These are phyloP conservation scores for Allantophomopsis cytisporea DNA, from an alignment of 2,329 filamentous ascomycete genomes.

Conservation along the genomic window DNA sequence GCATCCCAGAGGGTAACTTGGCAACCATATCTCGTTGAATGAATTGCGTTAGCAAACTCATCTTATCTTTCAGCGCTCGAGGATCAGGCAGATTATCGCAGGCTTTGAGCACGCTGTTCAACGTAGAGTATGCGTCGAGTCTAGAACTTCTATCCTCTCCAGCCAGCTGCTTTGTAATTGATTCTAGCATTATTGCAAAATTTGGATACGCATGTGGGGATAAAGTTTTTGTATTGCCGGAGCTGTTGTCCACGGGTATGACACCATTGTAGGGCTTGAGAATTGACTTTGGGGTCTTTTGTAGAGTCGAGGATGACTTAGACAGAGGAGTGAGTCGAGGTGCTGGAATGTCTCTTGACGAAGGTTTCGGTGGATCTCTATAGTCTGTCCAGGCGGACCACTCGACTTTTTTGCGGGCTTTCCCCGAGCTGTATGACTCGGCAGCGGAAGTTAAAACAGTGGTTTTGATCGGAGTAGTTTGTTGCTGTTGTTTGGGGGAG, in stretches of 20 bases:
- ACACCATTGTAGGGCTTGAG: conserved; percentile 51
- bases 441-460: conserved; percentile 21
- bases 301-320: conserved; percentile 24
- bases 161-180: conserved; percentile 68
- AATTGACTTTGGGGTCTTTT: conserved; percentile 54
- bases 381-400: conserved; percentile 45
- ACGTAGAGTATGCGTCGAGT: conserved; percentile 74
- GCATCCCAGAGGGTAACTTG: conserved; percentile 36
- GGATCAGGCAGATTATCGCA: conserved; percentile 73
- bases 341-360: conserved; percentile 1
- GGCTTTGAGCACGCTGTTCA: conserved; percentile 62
- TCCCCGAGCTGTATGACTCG: conserved; percentile 9
- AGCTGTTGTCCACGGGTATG: conserved; percentile 4
- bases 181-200: conserved; percentile 73
- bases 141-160: conserved; percentile 58
- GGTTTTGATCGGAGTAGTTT: conserved; percentile 6
- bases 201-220: conserved; percentile 28
- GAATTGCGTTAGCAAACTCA: conserved; percentile 66
- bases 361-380: conserved; percentile 26
- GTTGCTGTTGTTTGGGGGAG: conserved; percentile 18
- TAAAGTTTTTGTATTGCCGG: conserved; percentile 5
- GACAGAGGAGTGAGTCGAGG: conserved; percentile 9
- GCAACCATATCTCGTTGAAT: conserved; percentile 69
- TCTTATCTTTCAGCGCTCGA: conserved; percentile 59
- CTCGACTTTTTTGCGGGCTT: conserved; percentile 38